Conservation (phyloP, 345 rosid species). For the Murraya koenigii region DNA sequence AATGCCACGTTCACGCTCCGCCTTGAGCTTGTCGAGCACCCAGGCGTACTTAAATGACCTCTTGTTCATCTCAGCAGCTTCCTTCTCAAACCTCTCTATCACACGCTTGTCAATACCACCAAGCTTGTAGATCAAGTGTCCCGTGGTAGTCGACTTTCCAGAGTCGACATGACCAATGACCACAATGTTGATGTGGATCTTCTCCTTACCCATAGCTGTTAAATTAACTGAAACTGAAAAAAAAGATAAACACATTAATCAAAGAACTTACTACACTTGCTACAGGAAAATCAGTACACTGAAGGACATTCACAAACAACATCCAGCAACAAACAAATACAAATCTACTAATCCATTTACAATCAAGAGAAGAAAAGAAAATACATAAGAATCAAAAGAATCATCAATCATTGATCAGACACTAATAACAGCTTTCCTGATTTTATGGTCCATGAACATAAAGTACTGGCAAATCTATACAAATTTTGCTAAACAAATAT, state of each 20-base stretch:
- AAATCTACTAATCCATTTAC: neutral
- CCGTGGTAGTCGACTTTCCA: constrained; percentile 69
- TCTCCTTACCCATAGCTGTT: constrained; percentile 36
- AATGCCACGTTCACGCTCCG: constrained; percentile 81
- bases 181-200: constrained; percentile 43
- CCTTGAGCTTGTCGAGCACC: constrained; percentile 83
- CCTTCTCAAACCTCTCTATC: constrained; percentile 77
- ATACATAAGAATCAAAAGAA: too few species aligned
- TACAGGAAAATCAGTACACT: neutral
- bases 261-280: too few species aligned
- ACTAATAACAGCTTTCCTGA: too few species aligned
- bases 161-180: constrained; percentile 56
- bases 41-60: constrained; percentile 79
- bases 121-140: constrained; percentile 79
- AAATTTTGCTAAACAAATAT: neutral
- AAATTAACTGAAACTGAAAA: neutral
- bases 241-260: neutral
- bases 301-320: neutral
- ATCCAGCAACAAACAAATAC: neutral
- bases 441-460: too few species aligned
- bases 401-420: too few species aligned
- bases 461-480: too few species aligned
- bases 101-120: constrained; percentile 87
- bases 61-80: constrained; percentile 83
- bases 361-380: too few species aligned